Evolutionary conservation across 345 rosid species (phyloP), one percentile per base, ranked within the genome.

Genomic region (Luvunga scandens): DNA sequence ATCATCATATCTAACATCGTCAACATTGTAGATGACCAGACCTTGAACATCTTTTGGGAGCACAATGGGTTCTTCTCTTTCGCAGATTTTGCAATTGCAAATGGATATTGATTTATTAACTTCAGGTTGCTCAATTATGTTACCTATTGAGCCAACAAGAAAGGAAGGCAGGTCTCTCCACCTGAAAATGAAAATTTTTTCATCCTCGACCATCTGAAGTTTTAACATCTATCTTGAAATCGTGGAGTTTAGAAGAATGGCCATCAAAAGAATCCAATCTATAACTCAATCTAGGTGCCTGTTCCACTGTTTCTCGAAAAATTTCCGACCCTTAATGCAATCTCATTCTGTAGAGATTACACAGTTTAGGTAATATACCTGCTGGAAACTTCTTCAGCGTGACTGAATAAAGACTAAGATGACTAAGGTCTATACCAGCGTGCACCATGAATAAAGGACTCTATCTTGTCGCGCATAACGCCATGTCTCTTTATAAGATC

Each of bases 41-140:
- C 2, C 0, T 9, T 71, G 75, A 30, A 71, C 75, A 21, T 71
- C 75, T 33, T 30, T 1, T 1, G 19, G 25, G 25, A 55, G 42
- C 27, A 10, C 1, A 71, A 22, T 36, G 13, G 53, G 0, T 0
- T 9, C 45, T 71, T 31, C 64, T 30, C 9, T 30, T 53, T 71
- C 22, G 38, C 30, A 2, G 0, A 50, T 27, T 42, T 42, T 0
- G 16, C 14, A 42, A 10, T 0, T 0, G 13, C 0, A 0, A 0
- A 42, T 10, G 0, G 0, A 2, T 2, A 10, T 16, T 42, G 48
- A 42, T 42, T 42, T 42, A 2, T 42, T n/a, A n/a, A n/a, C n/a
- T n/a, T n/a, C n/a, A n/a, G n/a, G n/a, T n/a, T n/a, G n/a, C n/a
- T n/a, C n/a, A n/a, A n/a, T n/a, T n/a, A n/a, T n/a, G n/a, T n/a